Conservation (phyloP, 2,329 filamentous ascomycete genomes). For the Fusarium citri region DNA sequence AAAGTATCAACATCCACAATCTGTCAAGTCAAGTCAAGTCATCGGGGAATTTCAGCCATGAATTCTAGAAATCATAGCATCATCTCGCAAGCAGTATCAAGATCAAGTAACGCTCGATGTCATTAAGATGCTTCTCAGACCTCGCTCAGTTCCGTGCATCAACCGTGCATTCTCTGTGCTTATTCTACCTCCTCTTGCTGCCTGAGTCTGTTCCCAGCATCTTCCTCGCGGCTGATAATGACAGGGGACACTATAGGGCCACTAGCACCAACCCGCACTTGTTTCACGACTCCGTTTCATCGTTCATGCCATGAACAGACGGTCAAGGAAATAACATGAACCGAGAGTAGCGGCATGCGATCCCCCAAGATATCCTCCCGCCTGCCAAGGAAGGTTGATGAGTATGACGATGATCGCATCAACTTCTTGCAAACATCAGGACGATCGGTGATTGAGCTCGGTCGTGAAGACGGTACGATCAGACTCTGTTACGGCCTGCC, state of each 20-base stretch:
- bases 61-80: conserved; percentile 2
- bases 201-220: not conserved
- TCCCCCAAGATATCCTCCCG: not conserved
- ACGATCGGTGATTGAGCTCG: conserved; percentile 14
- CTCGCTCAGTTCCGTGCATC: conserved; percentile 6
- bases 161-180: not conserved
- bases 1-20: conserved; percentile 3
- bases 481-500: conserved; percentile 5
- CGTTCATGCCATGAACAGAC: conserved; percentile 25
- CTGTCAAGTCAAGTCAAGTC: not conserved
- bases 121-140: not conserved
- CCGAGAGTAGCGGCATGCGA: conserved; percentile 27
- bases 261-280: conserved; percentile 21
- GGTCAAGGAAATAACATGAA: conserved; percentile 27
- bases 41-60: conserved; percentile 17
- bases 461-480: conserved; percentile 1
- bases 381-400: not conserved
- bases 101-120: not conserved
- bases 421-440: conserved; percentile 10
- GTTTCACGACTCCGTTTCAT: conserved; percentile 43
- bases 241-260: conserved; percentile 23
- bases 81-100: not conserved
- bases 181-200: not conserved
- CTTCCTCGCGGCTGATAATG: conserved; percentile 14
- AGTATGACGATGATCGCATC: conserved; percentile 11